Evolutionary conservation across 1,139 yeast genomes (phyloP), one percentile per base, ranked within the genome.

Genomic region (Sugiyamaella xylanicola): DNA sequence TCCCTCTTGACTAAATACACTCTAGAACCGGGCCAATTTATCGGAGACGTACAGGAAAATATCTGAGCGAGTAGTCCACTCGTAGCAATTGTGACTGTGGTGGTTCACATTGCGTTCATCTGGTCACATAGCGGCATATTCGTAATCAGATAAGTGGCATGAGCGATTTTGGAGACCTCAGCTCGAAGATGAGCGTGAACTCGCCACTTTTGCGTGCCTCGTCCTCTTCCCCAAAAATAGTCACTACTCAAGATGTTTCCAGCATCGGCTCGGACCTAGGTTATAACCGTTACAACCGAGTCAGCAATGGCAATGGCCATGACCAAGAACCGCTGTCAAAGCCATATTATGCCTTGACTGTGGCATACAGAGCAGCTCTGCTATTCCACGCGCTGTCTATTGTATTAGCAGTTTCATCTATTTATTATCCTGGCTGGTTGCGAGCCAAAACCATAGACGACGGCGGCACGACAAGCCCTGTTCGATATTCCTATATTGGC

Each of bases 401-500:
- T 7, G 11, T 39, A 9, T 21, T 57, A 47, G 55, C 58, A 13
- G 43, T 56, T n/a, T 47, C 51, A 15, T 55, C 60, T 21, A 49
- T 59, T 11, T 43, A 27, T 32, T 44, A 45, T 27, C 49, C 58
- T 3, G 27, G 43, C 19, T 59, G 61, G 61, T 53, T 55, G 21
- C 19, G 55, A 53, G 57, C 54, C 40, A 56, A 40, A 55, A 44
- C 20, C 15, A 21, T 43, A 37, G 15, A 40, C 35, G 25, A 29
- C 15, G 32, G 32, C 32, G 15, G 15, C 37, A 32, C 13, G 4
- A 8, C 43, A 21, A 13, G 32, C 17, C 19, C 17, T 2, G 11
- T 48, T 17, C 41, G 27, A 4, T 43, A 37, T 36, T 55, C 55
- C 8, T 48, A 48, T 20, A 17, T 44, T 17, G 56, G 56, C 8